Percentiles rank a stretch among this genome's conserved stretches.
Conservation (phyloP, 164 flowering plant genomes). For the Liriodendron chinense region DNA sequence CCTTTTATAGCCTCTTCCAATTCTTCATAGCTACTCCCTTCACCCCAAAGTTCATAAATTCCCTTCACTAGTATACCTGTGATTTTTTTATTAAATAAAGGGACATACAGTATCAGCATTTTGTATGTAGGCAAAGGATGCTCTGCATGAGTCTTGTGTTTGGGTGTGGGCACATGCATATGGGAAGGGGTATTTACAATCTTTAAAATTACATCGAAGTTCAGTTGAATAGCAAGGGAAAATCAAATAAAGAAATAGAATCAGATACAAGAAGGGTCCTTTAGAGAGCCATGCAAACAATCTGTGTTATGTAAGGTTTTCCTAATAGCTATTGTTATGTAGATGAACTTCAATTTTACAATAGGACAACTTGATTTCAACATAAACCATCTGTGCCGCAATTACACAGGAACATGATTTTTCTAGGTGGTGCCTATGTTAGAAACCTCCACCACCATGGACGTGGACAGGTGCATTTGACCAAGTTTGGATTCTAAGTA, state of each 20-base stretch:
- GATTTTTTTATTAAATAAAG: neutral
- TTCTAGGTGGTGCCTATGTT: too few relatives aligned
- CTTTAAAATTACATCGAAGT: neutral
- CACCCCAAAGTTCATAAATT: constrained; percentile 97
- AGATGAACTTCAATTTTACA: neutral
- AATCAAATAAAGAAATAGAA: neutral
- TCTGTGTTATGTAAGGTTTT: too few relatives aligned
- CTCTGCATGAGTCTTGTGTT: neutral
- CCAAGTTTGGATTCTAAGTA: neutral
- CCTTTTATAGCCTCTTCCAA: constrained; percentile 60
- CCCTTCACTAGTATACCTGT: constrained; percentile 96
- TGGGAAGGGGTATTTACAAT: neutral
- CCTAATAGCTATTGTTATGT: too few relatives aligned
- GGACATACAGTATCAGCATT: neutral
- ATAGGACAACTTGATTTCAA: neutral
- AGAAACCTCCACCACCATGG: neutral
- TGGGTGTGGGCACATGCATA: neutral
- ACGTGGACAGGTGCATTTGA: neutral
- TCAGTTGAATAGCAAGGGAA: neutral
- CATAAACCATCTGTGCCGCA: neutral
- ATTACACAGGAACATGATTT: neutral
- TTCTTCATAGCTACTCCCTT: constrained; percentile 77
- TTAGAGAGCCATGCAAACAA: too few relatives aligned
- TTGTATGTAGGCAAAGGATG: neutral
- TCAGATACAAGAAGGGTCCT: neutral